phyloP scores from a whole-genome alignment of 352 stramenopile genomes.

The Pythium utonaiense region DNA sequence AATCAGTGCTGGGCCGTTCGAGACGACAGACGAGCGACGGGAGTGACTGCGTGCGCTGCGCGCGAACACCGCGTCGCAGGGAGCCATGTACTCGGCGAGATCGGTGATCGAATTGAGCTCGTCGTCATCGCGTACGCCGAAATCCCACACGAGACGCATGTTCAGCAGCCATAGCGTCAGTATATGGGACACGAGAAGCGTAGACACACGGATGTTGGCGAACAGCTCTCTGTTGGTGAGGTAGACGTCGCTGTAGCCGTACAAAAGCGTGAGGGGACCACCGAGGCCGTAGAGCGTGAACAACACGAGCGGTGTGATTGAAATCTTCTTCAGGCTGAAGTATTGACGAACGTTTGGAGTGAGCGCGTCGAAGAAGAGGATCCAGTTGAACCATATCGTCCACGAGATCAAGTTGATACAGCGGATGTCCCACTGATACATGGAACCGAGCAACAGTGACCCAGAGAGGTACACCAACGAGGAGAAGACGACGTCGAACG shows the following conservation, averaged over 20 bases:
- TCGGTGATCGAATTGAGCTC: slow-evolving; percentile 31
- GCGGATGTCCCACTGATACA: slow-evolving; percentile 31
- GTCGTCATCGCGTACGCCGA: slow-evolving; percentile 25
- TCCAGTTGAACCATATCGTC: slow-evolving; percentile 47
- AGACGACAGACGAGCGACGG: not conserved
- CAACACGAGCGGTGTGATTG: slow-evolving; percentile 13
- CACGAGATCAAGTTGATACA: slow-evolving; percentile 36
- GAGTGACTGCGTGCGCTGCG: not conserved
- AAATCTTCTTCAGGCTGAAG: slow-evolving; percentile 26
- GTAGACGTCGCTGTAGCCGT: slow-evolving; percentile 21
- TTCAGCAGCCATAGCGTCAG: slow-evolving; percentile 30
- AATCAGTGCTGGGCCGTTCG: not conserved
- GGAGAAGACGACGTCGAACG: slow-evolving; percentile 28
- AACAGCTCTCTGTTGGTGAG: slow-evolving; percentile 10
- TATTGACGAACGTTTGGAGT: slow-evolving; percentile 27
- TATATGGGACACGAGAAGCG: slow-evolving; percentile 22
- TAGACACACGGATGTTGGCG: slow-evolving; percentile 2
- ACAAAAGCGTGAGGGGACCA: slow-evolving; percentile 23
- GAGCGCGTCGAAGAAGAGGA: slow-evolving; percentile 43
- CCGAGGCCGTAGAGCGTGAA: slow-evolving; percentile 25
- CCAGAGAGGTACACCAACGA: slow-evolving; percentile 20
- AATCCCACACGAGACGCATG: slow-evolving; percentile 26
- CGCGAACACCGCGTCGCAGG: not conserved
- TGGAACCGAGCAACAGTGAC: slow-evolving; percentile 25
- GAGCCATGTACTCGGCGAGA: slow-evolving; percentile 22